A percentile compares a stretch with the other conserved stretches of the same genome.
Evolutionary conservation across 106 monocot genomes (phyloP).

Genomic region (Allium cepa): DNA sequence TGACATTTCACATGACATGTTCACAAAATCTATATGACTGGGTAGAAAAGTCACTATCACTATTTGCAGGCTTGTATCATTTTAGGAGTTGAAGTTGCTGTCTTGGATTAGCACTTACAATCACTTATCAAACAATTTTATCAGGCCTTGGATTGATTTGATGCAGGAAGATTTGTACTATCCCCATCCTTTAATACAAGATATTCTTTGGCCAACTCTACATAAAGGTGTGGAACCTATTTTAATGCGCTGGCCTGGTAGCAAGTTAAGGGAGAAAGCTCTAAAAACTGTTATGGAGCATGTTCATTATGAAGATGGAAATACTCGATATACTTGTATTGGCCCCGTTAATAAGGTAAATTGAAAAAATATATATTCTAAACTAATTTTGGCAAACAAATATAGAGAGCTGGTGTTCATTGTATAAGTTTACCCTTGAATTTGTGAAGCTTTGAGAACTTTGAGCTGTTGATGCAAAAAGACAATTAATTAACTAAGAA

Average conservation of each 20-base stretch:
- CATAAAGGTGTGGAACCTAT: slow-evolving; percentile 81
- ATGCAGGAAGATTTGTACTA: slow-evolving; percentile 91
- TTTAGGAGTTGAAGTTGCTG: background rate
- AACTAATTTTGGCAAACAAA: background rate
- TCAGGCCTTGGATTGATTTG: background rate
- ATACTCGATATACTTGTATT: slow-evolving; percentile 74
- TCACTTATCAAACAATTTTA: background rate
- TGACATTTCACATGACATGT: too few species aligned
- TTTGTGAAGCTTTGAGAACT: background rate
- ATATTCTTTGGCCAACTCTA: slow-evolving; percentile 71
- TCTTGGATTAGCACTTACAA: background rate
- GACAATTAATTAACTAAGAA: too few species aligned
- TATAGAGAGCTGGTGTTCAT: background rate
- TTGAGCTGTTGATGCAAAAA: background rate
- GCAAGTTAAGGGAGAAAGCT: slow-evolving; percentile 72
- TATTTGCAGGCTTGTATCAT: too few species aligned
- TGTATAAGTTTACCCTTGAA: background rate
- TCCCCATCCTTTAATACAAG: slow-evolving; percentile 75
- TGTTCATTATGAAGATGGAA: slow-evolving; percentile 98
- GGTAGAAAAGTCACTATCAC: too few species aligned
- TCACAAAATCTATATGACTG: too few species aligned
- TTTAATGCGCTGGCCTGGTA: slow-evolving; percentile 67
- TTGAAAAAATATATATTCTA: slow-evolving; percentile 3
- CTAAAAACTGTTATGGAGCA: slow-evolving; percentile 55
- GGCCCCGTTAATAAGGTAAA: slow-evolving; percentile 93